Conservation (phyloP, 2,329 filamentous ascomycete genomes). For the Hymenoscyphus linearis region DNA sequence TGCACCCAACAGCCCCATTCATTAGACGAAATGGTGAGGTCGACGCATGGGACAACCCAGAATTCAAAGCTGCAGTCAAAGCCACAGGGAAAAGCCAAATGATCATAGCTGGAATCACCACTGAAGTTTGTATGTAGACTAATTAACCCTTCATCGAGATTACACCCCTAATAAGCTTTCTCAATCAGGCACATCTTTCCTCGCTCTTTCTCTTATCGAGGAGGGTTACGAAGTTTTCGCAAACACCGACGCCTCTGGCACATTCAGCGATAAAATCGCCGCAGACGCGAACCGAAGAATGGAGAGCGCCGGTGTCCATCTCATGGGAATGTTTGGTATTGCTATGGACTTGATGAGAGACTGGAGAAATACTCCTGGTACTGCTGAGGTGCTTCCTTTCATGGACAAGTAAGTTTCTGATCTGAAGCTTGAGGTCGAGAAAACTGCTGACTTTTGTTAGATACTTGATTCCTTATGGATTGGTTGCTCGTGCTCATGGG, state of each 20-base stretch:
- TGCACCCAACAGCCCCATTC: constrained; percentile 62
- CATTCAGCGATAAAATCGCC: constrained; percentile 54
- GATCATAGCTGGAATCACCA: constrained; percentile 67
- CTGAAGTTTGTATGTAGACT: constrained; percentile 59
- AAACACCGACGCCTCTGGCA: constrained; percentile 67
- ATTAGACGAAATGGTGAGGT: constrained; percentile 67
- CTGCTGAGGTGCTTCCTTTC: constrained; percentile 54
- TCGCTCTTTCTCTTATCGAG: constrained; percentile 64
- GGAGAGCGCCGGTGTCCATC: constrained; percentile 59
- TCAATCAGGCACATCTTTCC: constrained; percentile 58
- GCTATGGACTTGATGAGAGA: constrained; percentile 30
- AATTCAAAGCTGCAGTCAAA: constrained; percentile 60
- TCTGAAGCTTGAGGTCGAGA: background rate
- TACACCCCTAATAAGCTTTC: background rate
- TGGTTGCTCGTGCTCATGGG: constrained; percentile 55
- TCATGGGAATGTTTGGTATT: constrained; percentile 29
- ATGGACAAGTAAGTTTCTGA: constrained; percentile 45
- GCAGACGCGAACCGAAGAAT: constrained; percentile 63
- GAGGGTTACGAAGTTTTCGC: constrained; percentile 70
- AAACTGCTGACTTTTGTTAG: constrained; percentile 12
- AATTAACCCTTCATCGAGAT: background rate
- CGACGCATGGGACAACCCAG: constrained; percentile 69
- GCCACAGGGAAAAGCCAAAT: constrained; percentile 64
- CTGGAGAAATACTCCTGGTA: constrained; percentile 39
- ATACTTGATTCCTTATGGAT: constrained; percentile 60